These are phyloP conservation scores for Cairneyella variabilis DNA, from an alignment of 495 filamentous ascomycete species.

Conservation along the genomic window DNA sequence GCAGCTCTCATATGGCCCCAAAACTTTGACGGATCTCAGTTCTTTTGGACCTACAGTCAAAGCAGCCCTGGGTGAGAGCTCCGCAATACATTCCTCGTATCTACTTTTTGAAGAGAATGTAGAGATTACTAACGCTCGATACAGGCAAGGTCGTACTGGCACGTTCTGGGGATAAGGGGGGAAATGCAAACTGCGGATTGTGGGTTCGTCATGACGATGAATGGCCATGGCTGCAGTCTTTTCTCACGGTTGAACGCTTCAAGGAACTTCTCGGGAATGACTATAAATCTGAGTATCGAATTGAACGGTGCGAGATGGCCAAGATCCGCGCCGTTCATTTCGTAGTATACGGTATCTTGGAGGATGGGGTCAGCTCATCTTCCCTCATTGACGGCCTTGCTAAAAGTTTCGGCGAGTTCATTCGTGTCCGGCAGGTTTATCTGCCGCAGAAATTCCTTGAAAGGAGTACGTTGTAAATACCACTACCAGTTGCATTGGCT, in stretches of 20 bases:
- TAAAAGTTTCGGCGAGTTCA: slow-evolving; percentile 31
- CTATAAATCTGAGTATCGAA: slow-evolving; percentile 20
- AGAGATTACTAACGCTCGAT: background rate
- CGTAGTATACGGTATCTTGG: slow-evolving; percentile 28
- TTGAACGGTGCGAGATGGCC: slow-evolving; percentile 31
- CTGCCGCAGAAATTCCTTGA: slow-evolving; percentile 19
- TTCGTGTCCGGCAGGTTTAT: slow-evolving; percentile 24
- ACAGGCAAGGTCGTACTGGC: slow-evolving; percentile 29
- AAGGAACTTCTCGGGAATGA: slow-evolving; percentile 28
- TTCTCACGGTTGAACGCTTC: slow-evolving; percentile 25
- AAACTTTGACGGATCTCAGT: too few relatives aligned
- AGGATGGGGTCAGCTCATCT: slow-evolving; percentile 27
- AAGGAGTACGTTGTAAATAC: too few relatives aligned
- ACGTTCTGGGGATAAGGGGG: slow-evolving; percentile 34
- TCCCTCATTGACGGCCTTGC: slow-evolving; percentile 28
- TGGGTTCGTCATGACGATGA: slow-evolving; percentile 26
- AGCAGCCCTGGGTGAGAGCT: too few relatives aligned
- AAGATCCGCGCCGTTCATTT: slow-evolving; percentile 32
- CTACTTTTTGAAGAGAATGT: background rate
- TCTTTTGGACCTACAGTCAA: too few relatives aligned
- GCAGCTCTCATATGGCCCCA: too few relatives aligned
- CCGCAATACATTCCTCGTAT: background rate
- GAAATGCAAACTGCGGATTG: slow-evolving; percentile 32
- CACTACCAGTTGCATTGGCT: too few relatives aligned
- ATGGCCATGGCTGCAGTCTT: slow-evolving; percentile 30